These are phyloP conservation scores for Aspergillus brunneoviolaceus DNA, from an alignment of 2,329 filamentous ascomycete genomes.

Conservation along the genomic window DNA sequence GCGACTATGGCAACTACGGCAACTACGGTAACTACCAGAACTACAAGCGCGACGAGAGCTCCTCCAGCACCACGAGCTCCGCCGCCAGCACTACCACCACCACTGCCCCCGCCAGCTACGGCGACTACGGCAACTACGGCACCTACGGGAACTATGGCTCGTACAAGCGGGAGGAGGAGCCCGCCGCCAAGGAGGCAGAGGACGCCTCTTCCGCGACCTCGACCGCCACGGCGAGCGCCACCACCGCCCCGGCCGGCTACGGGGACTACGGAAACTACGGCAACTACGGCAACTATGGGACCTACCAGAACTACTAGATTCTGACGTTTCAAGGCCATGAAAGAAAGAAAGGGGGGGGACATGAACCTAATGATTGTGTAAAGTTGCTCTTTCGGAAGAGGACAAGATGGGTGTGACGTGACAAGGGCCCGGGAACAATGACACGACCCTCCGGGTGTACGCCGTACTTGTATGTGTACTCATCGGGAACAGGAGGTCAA, in stretches of 20 bases:
- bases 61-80: background rate
- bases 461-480: background rate
- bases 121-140: background rate
- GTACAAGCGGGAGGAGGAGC: background rate
- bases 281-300: constrained; percentile 18
- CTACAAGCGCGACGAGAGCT: background rate
- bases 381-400: too few relatives aligned
- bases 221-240: background rate
- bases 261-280: constrained; percentile 17
- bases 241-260: background rate
- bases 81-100: background rate
- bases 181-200: background rate
- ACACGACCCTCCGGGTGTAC: too few relatives aligned
- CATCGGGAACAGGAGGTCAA: background rate
- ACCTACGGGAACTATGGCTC: background rate
- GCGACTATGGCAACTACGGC: constrained; percentile 19
- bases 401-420: too few relatives aligned
- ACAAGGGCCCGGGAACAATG: too few relatives aligned
- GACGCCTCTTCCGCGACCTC: background rate
- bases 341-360: too few relatives aligned
- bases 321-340: too few relatives aligned
- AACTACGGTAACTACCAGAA: background rate
- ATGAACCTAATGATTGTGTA: too few relatives aligned
- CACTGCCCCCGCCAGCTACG: background rate
- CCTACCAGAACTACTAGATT: constrained; percentile 10